Evolutionary conservation across 176 grass and related monocot genomes (phyloP), one percentile per base, ranked within the genome.

Genomic region (Aegilops tauschii): DNA sequence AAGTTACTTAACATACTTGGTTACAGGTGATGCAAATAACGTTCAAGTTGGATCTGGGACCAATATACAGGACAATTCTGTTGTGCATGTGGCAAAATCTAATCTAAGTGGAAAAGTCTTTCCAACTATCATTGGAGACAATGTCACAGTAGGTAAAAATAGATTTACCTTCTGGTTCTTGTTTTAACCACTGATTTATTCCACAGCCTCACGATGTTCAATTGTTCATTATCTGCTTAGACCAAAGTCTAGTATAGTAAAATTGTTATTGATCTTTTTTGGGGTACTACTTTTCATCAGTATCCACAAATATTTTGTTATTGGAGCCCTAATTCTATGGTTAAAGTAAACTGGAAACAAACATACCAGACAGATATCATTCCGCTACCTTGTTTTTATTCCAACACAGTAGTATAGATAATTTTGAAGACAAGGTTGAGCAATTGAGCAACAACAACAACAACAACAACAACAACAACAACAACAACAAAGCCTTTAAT

Each of bases 1-100:
- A 74, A 80, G 21, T 80, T 32, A 37, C 8, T 35, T 58, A 76
- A 75, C 74, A 79, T 69, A 59, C 29, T 74, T 61, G 34, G 88
- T 76, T 90, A 81, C 88, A 98, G 96, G 96, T 66, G 96, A 98
- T 36, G 90, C 86, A 5, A 98, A 95, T 82, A 98, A 65, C 13
- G 75, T 98, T 72, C 84, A 84, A 56, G 89, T 98, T 61, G 96
- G 96, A 52, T 95, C 93, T 72, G 93, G 93, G 77, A 98, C 96
- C 45, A 98, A 98, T 69, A 98, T 98, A 87, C 96, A 98, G 90
- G 96, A 98, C 81, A 95, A 98, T 84, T 95, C 93, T 79, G 81
- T 98, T 72, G 88, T 98, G 65, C 96, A 98, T 28, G 96, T 98
- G 77, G 96, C 96, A 61, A 98, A 98, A 84, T 95, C 96, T 84